Percentiles rank a stretch among this genome's conserved stretches.
Conservation (phyloP, 768 basidiomycete species). For the Suillus occidentalis region DNA sequence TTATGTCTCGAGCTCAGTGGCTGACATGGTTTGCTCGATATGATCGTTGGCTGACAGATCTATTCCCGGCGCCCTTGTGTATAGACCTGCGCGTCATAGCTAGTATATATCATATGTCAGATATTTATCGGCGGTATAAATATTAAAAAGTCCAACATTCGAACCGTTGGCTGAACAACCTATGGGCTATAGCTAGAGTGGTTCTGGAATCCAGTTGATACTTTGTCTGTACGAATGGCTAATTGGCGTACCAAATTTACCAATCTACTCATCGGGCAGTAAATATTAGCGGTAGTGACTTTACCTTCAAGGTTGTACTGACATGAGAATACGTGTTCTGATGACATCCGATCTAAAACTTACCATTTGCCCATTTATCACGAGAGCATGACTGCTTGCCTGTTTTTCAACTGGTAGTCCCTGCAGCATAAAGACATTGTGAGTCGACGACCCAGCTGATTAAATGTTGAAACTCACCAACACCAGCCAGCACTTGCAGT, state of each 20-base stretch:
- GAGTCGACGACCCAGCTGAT: background rate
- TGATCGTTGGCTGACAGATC: slow-evolving; percentile 1
- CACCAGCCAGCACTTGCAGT: background rate
- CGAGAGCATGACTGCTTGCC: background rate
- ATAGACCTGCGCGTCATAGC: background rate
- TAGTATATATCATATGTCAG: background rate
- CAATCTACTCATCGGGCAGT: background rate
- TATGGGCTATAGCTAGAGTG: background rate
- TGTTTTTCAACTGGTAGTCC: background rate
- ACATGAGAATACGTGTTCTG: background rate
- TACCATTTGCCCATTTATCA: background rate
- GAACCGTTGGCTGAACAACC: background rate
- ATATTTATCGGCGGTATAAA: background rate
- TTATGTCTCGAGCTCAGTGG: slow-evolving; percentile 5
- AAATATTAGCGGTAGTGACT: background rate
- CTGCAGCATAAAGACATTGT: background rate
- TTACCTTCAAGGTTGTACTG: background rate
- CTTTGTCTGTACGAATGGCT: background rate
- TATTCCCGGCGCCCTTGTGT: background rate
- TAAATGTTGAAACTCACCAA: background rate
- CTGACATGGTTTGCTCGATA: slow-evolving; percentile 1
- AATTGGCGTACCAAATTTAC: background rate
- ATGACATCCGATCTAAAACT: background rate
- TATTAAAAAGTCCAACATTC: background rate
- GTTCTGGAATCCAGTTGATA: background rate